Evolutionary conservation across 176 grass and related monocot species (phyloP), one percentile per base, ranked within the genome.

Genomic region (Tillandsia leiboldiana): DNA sequence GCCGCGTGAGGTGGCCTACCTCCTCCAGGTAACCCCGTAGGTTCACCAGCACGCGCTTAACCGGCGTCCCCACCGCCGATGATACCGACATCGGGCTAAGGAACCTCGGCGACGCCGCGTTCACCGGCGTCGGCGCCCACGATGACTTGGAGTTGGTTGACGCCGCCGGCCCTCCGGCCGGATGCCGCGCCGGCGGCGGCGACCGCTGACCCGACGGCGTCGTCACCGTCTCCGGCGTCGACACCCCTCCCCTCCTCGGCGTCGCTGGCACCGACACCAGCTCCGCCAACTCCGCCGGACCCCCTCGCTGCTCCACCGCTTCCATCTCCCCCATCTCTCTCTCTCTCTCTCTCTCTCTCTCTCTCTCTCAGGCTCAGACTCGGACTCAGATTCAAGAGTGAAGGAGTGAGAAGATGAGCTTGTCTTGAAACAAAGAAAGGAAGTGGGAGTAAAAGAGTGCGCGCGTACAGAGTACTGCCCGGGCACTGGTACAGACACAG

Each of bases 11-110:
- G 85, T 97, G 93, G 20, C 93, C 93, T 42, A 97, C 93, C 68
- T 97, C 93, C 82, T 97, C 93, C 14, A 97, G 87, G 89, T 97
- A 97, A 0, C 84, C 89, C 13, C 90, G 80, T 77, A 97, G 93
- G 8, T 82, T 91, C 10, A 88, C 89, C 75, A 86, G 80, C 61
- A 97, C 80, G 22, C 93, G 75, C 51, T 88, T 86, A 73, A 81
- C 80, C n/a, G 93, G 93, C 57, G 89, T 90, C 10, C 85, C 91
- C 52, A 73, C 67, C 26, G 83, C 64, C 15, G 75, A 78, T 9
- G 33, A 42, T 5, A 78, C 64, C 22, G 82, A 80, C 72, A 67
- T 48, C 8, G 83, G 78, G 78, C 78, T 81, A 12, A 77, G 78
- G 24, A 81, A 77, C 29, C 77, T 67, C 24, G 78, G 80, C 54